Evolutionary conservation across 768 basidiomycete genomes (phyloP).

Genomic region (Phaeotremella fagi): DNA sequence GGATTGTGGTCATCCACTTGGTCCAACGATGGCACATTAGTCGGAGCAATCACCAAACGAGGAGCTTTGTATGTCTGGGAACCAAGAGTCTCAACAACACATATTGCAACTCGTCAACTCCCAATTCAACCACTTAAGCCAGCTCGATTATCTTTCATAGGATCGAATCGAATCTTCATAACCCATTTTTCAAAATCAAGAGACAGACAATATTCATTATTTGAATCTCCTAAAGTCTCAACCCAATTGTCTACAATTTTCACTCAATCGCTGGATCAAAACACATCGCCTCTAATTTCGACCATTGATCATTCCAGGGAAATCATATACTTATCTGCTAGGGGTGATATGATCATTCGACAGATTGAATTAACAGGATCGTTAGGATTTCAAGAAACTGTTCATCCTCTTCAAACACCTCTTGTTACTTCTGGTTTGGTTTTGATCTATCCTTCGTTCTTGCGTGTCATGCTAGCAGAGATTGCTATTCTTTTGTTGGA

Average conservation of each 20-base stretch:
- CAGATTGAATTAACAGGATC: conserved; percentile 45
- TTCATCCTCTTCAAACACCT: conserved; percentile 32
- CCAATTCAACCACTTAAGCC: conserved; percentile 34
- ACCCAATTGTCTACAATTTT: conserved; percentile 15
- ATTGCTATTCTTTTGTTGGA: conserved; percentile 41
- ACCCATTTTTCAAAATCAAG: conserved; percentile 36
- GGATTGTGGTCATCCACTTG: conserved; percentile 32
- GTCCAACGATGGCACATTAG: conserved; percentile 22
- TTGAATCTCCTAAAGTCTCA: conserved; percentile 17
- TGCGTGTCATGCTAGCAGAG: conserved; percentile 49
- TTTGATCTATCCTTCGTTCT: conserved; percentile 19
- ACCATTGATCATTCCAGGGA: conserved; percentile 42
- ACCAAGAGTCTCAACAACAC: conserved; percentile 12
- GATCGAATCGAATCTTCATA: conserved; percentile 24
- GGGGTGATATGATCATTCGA: conserved; percentile 47
- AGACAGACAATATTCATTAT: conserved; percentile 44
- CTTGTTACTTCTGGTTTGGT: conserved; percentile 36
- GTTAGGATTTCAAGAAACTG: conserved; percentile 37
- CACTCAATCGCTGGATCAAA: conserved; percentile 43
- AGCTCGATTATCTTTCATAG: conserved; percentile 24
- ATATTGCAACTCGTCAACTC: conserved; percentile 13
- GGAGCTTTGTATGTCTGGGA: conserved; percentile 28
- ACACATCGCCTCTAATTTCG: conserved; percentile 40
- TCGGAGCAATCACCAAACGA: conserved; percentile 22
- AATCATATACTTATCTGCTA: conserved; percentile 46